Conservation (phyloP, 1,284 basidiomycete species). For the Malassezia equina region DNA sequence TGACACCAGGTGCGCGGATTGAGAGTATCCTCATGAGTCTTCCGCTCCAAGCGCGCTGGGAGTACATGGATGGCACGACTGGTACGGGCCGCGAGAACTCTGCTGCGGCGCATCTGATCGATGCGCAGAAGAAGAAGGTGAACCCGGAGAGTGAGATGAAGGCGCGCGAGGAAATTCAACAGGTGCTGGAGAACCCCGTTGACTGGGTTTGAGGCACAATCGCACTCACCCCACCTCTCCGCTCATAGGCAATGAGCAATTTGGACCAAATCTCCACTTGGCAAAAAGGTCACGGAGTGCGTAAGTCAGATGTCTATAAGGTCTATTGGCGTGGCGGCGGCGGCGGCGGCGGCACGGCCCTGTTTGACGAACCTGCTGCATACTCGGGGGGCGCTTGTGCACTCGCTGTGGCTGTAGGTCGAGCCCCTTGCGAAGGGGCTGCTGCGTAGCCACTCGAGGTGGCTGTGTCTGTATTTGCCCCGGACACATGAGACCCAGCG, state of each 20-base stretch:
- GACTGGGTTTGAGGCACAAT: slow-evolving; percentile 27
- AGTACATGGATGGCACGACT: slow-evolving; percentile 39
- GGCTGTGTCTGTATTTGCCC: background rate
- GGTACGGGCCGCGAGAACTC: slow-evolving; percentile 30
- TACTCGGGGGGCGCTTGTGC: background rate
- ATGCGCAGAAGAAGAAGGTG: slow-evolving; percentile 5
- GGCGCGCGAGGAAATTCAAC: slow-evolving; percentile 25
- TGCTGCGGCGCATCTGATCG: slow-evolving; percentile 15
- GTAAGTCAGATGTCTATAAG: no score
- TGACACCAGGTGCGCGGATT: slow-evolving; percentile 45
- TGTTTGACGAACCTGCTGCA: background rate
- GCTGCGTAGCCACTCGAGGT: background rate
- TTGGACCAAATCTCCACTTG: background rate
- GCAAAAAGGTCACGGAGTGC: background rate
- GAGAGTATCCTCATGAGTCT: slow-evolving; percentile 48
- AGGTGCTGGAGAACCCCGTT: slow-evolving; percentile 25
- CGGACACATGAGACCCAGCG: background rate
- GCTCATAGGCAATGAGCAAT: background rate
- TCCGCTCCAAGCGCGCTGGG: slow-evolving; percentile 42
- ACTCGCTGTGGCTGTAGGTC: background rate
- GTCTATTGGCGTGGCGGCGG: background rate
- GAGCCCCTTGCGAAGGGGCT: background rate
- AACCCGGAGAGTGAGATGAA: slow-evolving; percentile 16
- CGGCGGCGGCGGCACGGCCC: background rate
- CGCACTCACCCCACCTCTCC: background rate